Percentiles rank a stretch among this genome's conserved stretches.
Conservation (phyloP, 805 yeast species). For the Kodamaea hsintzibuensis region DNA sequence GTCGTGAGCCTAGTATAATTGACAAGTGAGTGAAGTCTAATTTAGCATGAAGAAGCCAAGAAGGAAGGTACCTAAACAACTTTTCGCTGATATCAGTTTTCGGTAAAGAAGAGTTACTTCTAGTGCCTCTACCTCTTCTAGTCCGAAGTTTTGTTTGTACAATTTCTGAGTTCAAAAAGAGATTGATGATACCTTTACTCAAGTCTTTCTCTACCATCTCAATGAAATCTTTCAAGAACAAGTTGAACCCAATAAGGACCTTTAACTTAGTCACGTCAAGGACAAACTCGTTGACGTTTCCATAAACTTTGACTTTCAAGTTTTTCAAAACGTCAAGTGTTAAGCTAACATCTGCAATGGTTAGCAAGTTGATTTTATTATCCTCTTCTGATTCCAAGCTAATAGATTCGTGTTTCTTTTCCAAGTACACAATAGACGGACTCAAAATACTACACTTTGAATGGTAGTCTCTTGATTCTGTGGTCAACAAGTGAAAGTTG, state of each 20-base stretch:
- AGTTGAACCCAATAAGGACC: conserved; percentile 32
- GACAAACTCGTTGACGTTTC: conserved; percentile 21
- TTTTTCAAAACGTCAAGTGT: conserved; percentile 24
- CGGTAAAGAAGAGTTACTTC: conserved; percentile 3
- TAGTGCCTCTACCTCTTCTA: background rate
- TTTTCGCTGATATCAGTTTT: background rate
- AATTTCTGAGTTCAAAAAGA: conserved; percentile 25
- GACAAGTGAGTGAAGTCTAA: conserved; percentile 17
- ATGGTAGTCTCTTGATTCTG: conserved; percentile 32
- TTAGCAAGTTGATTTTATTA: conserved; percentile 12
- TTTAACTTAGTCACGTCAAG: conserved; percentile 32
- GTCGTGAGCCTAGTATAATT: conserved; percentile 37
- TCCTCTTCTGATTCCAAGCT: conserved; percentile 3
- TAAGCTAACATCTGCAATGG: background rate
- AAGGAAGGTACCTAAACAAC: conserved; percentile 29
- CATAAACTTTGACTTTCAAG: conserved; percentile 22
- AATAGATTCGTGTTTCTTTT: conserved; percentile 10
- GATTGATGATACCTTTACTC: conserved; percentile 30
- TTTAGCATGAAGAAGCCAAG: conserved; percentile 32
- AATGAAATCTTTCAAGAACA: conserved; percentile 28
- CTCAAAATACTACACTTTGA: conserved; percentile 34
- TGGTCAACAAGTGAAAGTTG: conserved; percentile 34
- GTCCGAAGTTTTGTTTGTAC: conserved; percentile 2
- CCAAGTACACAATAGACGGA: conserved; percentile 32
- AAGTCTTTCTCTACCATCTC: conserved; percentile 24